Evolutionary conservation across 1,284 basidiomycete species (phyloP).

Genomic region (Vanrija pseudolonga): DNA sequence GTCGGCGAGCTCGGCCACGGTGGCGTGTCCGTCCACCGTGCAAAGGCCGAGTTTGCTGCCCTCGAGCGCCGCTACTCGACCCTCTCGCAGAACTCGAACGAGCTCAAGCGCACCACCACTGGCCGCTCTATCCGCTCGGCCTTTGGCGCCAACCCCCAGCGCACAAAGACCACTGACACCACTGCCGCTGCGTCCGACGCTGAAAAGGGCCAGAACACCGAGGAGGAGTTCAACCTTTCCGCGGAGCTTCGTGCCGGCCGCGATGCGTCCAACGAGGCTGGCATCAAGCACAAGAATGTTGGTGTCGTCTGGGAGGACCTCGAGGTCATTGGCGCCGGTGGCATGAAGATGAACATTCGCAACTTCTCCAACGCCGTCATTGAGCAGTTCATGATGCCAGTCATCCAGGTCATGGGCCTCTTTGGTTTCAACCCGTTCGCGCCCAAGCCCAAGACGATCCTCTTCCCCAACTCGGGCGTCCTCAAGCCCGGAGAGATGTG

Average conservation of each 20-base stretch:
- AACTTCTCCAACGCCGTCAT: constrained; percentile 52
- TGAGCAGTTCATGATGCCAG: constrained; percentile 50
- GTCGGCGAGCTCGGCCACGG: constrained; percentile 36
- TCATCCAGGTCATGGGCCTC: constrained; percentile 27
- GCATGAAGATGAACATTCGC: constrained; percentile 63
- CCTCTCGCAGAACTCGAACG: constrained; percentile 35
- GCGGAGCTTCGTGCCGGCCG: constrained; percentile 70
- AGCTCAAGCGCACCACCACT: constrained; percentile 31
- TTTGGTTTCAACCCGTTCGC: constrained; percentile 18
- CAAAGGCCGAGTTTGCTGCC: constrained; percentile 41
- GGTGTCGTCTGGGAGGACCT: constrained; percentile 55
- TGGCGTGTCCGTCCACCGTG: constrained; percentile 34
- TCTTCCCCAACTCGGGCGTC: constrained; percentile 63
- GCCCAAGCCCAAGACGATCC: constrained; percentile 51
- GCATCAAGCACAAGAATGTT: constrained; percentile 77
- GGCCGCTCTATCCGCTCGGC: constrained; percentile 17
- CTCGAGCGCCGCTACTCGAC: constrained; percentile 42
- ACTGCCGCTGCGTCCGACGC: constrained; percentile 17
- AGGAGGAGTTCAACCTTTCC: constrained; percentile 53
- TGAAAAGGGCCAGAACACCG: constrained; percentile 30
- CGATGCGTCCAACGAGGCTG: constrained; percentile 63
- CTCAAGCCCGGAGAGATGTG: constrained; percentile 64
- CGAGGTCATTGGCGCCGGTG: constrained; percentile 67
- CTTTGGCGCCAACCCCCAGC: constrained; percentile 15
- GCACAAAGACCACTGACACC: constrained; percentile 9